phyloP scores from a whole-genome alignment of 1,284 basidiomycete species.

The Testicularia cyperi region DNA sequence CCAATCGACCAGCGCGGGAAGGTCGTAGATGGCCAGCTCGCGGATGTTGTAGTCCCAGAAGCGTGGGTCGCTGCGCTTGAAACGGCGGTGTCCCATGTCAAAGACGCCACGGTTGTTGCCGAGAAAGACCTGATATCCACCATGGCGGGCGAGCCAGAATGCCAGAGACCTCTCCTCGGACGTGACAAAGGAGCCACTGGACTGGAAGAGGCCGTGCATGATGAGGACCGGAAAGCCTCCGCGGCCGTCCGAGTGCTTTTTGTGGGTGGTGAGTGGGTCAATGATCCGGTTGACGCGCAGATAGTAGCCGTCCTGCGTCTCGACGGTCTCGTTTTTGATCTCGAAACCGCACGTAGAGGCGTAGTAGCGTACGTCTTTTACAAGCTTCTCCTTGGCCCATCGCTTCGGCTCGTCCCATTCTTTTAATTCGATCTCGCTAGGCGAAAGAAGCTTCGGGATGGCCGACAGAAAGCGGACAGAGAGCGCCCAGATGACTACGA shows the following conservation, averaged over 20 bases:
- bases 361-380: constrained; percentile 67
- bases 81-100: constrained; percentile 67
- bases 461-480: constrained; percentile 32
- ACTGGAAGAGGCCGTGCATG: constrained; percentile 69
- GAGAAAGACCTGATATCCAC: constrained; percentile 68
- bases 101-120: constrained; percentile 69
- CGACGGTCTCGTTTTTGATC: constrained; percentile 66
- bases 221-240: constrained; percentile 68
- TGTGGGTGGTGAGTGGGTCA: constrained; percentile 61
- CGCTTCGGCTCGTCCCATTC: constrained; percentile 65
- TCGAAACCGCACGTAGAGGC: constrained; percentile 66
- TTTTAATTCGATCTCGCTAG: constrained; percentile 9
- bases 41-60: constrained; percentile 71
- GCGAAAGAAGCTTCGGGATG: constrained; percentile 30
- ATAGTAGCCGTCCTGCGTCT: constrained; percentile 68
- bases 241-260: constrained; percentile 61
- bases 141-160: constrained; percentile 67
- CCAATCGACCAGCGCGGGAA: constrained; percentile 68
- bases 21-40: constrained; percentile 68
- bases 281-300: constrained; percentile 66
- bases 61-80: constrained; percentile 64
- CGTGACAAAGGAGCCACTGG: constrained; percentile 68
- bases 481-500: constrained; percentile 62
- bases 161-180: constrained; percentile 68
- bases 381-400: constrained; percentile 63